phyloP scores from a whole-genome alignment of 352 stramenopile species.

The Phytophthora citricola region DNA sequence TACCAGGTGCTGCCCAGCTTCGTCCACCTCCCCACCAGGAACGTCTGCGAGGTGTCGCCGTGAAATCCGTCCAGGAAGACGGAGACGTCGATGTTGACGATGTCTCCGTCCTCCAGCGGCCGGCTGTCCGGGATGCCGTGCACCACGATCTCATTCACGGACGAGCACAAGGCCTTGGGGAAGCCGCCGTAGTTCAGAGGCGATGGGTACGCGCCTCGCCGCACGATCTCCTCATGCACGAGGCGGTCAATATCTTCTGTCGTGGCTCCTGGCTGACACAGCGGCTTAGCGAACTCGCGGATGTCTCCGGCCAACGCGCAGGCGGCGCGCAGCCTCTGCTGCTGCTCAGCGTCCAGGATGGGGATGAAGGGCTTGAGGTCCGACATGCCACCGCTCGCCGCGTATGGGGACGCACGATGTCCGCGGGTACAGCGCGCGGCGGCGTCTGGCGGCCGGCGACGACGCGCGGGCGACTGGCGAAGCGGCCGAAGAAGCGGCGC shows the following conservation, averaged over 20 bases:
- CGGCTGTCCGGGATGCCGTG: conserved; percentile 97
- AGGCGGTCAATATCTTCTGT: conserved; percentile 95
- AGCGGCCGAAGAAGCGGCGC: conserved; percentile 46
- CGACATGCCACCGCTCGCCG: conserved; percentile 67
- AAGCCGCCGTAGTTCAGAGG: conserved; percentile 95
- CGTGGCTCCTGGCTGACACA: conserved; percentile 85
- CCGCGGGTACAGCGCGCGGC: conserved; percentile 48
- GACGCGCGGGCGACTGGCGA: conserved; percentile 46
- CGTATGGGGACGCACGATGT: conserved; percentile 76
- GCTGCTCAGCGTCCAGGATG: conserved; percentile 72
- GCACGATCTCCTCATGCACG: conserved; percentile 93
- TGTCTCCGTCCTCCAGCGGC: conserved; percentile 91
- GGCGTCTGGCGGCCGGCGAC: conserved; percentile 60
- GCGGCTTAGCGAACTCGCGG: conserved; percentile 72
- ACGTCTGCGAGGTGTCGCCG: conserved; percentile 98
- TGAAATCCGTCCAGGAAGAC: conserved; percentile 95
- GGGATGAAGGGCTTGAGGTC: conserved; percentile 77
- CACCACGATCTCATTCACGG: conserved; percentile 97
- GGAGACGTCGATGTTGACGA: conserved; percentile 98
- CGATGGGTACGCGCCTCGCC: conserved; percentile 85
- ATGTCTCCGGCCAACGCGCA: conserved; percentile 83
- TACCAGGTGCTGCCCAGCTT: conserved; percentile 87
- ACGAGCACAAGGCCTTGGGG: conserved; percentile 96
- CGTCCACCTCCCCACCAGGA: conserved; percentile 94
- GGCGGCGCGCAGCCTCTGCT: conserved; percentile 69